Evolutionary conservation across 805 yeast species (phyloP).

Genomic region (Saccharomycopsis sp.): DNA sequence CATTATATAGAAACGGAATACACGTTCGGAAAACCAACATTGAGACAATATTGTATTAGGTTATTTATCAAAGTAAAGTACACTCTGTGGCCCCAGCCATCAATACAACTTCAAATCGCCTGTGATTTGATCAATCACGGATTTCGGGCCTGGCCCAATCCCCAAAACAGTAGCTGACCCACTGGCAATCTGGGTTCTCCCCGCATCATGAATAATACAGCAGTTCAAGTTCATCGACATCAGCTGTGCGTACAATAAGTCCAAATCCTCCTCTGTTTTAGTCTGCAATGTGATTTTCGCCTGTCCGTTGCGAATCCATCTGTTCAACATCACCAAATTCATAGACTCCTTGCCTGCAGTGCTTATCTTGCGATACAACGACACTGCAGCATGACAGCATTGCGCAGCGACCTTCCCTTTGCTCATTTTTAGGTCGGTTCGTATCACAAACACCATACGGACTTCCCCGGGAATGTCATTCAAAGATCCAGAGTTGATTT

Average conservation of each 20-base stretch:
- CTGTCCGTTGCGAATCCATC: constrained; percentile 85
- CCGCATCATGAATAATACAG: constrained; percentile 88
- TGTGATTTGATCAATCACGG: constrained; percentile 73
- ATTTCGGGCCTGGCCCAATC: constrained; percentile 91
- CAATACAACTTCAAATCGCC: constrained; percentile 69
- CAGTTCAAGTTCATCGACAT: constrained; percentile 72
- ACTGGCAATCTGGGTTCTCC: constrained; percentile 92
- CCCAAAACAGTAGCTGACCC: constrained; percentile 97
- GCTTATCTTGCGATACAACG: constrained; percentile 54
- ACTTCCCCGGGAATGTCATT: constrained; percentile 74
- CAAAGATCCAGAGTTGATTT: constrained; percentile 51
- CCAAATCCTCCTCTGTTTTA: constrained; percentile 57
- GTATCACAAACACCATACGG: constrained; percentile 78
- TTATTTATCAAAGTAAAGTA: too few relatives aligned
- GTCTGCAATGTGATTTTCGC: constrained; percentile 87
- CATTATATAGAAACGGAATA: too few relatives aligned
- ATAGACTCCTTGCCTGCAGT: constrained; percentile 23
- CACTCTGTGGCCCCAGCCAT: not conserved
- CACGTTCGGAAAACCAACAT: too few relatives aligned
- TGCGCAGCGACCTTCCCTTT: constrained; percentile 98
- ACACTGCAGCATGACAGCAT: constrained; percentile 95
- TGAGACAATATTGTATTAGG: too few relatives aligned
- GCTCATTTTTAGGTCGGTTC: constrained; percentile 86
- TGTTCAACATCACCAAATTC: constrained; percentile 53
- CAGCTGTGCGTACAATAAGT: constrained; percentile 72